phyloP scores from a whole-genome alignment of 108 stramenopile genomes.

The Seminavis robusta region DNA sequence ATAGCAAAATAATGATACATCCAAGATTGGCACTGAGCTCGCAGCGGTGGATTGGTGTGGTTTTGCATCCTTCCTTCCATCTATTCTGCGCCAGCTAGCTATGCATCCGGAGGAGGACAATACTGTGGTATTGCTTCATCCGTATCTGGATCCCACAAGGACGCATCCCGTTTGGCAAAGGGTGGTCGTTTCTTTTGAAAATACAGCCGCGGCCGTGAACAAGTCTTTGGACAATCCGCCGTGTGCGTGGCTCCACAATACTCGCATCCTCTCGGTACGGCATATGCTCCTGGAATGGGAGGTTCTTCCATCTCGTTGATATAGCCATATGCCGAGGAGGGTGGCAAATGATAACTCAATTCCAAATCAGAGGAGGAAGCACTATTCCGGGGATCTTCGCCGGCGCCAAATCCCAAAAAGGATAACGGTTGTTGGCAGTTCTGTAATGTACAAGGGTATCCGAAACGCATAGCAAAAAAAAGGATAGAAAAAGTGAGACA shows the following conservation, averaged over 20 bases:
- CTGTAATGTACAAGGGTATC: neutral
- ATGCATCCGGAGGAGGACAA: too few relatives aligned
- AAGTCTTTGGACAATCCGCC: slow-evolving; percentile 6
- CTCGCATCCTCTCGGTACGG: slow-evolving; percentile 15
- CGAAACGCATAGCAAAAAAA: neutral
- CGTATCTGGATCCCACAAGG: slow-evolving; percentile 5
- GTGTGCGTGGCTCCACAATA: slow-evolving; percentile 20
- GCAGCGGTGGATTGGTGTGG: too few relatives aligned
- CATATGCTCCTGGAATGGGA: slow-evolving; percentile 8
- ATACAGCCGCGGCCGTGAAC: slow-evolving; percentile 23
- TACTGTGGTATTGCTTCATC: too few relatives aligned
- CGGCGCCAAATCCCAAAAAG: slow-evolving; percentile 4
- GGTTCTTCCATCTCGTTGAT: too few relatives aligned
- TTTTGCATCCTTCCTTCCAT: too few relatives aligned
- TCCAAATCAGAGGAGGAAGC: neutral
- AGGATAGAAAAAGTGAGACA: neutral
- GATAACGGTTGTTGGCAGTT: slow-evolving; percentile 20
- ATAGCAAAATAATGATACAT: too few relatives aligned
- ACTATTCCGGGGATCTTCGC: neutral
- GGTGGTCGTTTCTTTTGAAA: slow-evolving; percentile 26
- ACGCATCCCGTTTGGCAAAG: slow-evolving; percentile 10
- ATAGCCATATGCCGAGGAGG: too few relatives aligned
- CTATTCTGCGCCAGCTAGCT: too few relatives aligned
- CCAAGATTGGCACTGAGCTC: too few relatives aligned
- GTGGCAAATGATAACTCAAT: too few relatives aligned